Evolutionary conservation across 176 grass and related monocot genomes (phyloP).

Genomic region (Phyllostachys edulis): DNA sequence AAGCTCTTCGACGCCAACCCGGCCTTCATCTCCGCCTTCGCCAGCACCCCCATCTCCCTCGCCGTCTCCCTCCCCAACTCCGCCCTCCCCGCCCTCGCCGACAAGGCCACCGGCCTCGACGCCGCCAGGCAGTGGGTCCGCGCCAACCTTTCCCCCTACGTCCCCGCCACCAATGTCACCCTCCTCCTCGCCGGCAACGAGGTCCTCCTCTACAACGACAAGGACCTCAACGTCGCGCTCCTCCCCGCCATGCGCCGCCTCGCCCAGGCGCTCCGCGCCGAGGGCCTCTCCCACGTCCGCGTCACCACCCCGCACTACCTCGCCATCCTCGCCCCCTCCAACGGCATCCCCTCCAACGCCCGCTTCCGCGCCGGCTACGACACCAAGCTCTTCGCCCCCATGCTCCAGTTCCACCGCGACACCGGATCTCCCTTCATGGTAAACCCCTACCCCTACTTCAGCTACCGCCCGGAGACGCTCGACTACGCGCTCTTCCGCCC

Average conservation of each 20-base stretch:
- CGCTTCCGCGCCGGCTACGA: slow-evolving; percentile 45
- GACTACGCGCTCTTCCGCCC: slow-evolving; percentile 72
- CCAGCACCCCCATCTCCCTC: slow-evolving; percentile 47
- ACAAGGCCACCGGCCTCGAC: not conserved
- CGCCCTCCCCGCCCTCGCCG: slow-evolving; percentile 53
- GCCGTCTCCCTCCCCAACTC: slow-evolving; percentile 64
- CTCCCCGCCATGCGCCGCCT: slow-evolving; percentile 70
- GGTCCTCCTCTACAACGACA: slow-evolving; percentile 45
- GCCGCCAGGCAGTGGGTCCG: slow-evolving; percentile 58
- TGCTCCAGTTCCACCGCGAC: slow-evolving; percentile 75
- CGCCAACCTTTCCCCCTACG: slow-evolving; percentile 61
- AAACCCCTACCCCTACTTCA: slow-evolving; percentile 93
- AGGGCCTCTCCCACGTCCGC: slow-evolving; percentile 33
- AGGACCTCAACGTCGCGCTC: slow-evolving; percentile 40
- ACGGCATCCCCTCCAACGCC: slow-evolving; percentile 57
- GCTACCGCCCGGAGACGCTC: slow-evolving; percentile 49
- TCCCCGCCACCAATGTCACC: slow-evolving; percentile 54
- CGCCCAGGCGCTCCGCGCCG: slow-evolving; percentile 38
- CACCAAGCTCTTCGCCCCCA: slow-evolving; percentile 48
- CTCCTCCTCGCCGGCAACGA: slow-evolving; percentile 84
- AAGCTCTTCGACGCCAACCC: slow-evolving; percentile 97
- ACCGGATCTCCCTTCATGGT: slow-evolving; percentile 58
- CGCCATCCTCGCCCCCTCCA: slow-evolving; percentile 59
- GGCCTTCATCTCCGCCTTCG: slow-evolving; percentile 69
- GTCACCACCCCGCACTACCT: slow-evolving; percentile 85